Conservation (phyloP, 345 rosid species). For the Hypericum perforatum region DNA sequence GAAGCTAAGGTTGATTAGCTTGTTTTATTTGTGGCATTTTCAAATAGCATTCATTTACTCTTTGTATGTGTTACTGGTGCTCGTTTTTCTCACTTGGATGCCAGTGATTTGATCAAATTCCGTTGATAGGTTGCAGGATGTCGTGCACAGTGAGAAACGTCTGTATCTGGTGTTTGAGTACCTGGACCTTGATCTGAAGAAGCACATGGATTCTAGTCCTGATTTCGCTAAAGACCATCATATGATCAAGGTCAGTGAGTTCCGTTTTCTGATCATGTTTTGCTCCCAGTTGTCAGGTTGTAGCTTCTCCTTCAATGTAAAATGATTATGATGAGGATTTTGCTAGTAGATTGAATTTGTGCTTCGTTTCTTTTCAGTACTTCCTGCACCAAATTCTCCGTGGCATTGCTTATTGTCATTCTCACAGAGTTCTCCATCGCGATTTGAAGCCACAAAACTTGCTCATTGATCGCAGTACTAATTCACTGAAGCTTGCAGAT, state of each 20-base stretch:
- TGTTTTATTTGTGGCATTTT: too few species aligned
- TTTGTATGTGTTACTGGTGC: too few species aligned
- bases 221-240: constrained; percentile 80
- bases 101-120: constrained; percentile 1
- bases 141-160: constrained; percentile 92
- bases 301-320: too few species aligned
- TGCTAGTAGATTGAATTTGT: constrained; percentile 3
- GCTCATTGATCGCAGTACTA: constrained; percentile 82
- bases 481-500: constrained; percentile 94
- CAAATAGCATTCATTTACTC: too few species aligned
- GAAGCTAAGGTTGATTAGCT: too few species aligned
- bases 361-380: constrained; percentile 36
- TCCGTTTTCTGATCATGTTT: constrained; percentile 4
- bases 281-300: too few species aligned
- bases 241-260: constrained; percentile 58
- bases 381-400: constrained; percentile 92
- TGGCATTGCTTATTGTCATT: constrained; percentile 96
- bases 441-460: constrained; percentile 96
- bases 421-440: constrained; percentile 98
- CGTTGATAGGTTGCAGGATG: constrained; percentile 82
- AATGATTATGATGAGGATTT: too few species aligned
- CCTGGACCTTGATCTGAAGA: constrained; percentile 94
- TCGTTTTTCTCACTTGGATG: neutral
- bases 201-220: constrained; percentile 92
- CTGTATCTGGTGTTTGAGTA: constrained; percentile 94